Evolutionary conservation across 345 rosid genomes (phyloP).

Genomic region (Aquilaria sinensis): DNA sequence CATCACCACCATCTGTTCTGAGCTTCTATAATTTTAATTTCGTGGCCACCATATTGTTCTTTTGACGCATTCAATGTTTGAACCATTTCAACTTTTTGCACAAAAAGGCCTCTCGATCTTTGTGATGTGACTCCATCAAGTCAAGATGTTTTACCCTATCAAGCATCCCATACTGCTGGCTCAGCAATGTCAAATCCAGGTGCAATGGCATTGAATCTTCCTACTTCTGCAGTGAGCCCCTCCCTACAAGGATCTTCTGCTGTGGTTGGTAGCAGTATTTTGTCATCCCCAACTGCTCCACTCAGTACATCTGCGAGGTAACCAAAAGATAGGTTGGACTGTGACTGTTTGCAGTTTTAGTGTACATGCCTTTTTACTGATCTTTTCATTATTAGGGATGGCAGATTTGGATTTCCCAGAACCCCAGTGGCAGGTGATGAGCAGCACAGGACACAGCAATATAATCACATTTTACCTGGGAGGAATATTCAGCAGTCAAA

Average conservation of each 20-base stretch:
- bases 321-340: constrained; percentile 10
- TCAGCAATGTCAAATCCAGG: constrained; percentile 55
- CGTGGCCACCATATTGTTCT: neutral
- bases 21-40: neutral
- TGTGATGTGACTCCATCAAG: constrained; percentile 53
- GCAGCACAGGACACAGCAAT: constrained; percentile 64
- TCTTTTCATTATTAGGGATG: constrained; percentile 39
- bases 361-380: neutral
- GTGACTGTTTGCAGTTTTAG: constrained; percentile 4
- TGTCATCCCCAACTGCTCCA: constrained; percentile 48
- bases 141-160: constrained; percentile 48
- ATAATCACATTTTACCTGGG: constrained; percentile 50
- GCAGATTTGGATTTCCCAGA: constrained; percentile 58
- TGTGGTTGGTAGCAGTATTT: constrained; percentile 42
- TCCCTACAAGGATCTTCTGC: constrained; percentile 57
- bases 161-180: constrained; percentile 49
- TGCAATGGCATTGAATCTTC: constrained; percentile 41
- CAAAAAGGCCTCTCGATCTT: constrained; percentile 85
- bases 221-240: constrained; percentile 52
- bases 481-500: constrained; percentile 62
- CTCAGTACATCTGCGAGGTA: constrained; percentile 50
- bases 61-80: constrained; percentile 6
- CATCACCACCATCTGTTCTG: neutral
- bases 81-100: constrained; percentile 20
- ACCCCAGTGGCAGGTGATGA: constrained; percentile 63